These are phyloP conservation scores for Takashimella tepidaria DNA, from an alignment of 1,284 basidiomycete species.

Conservation along the genomic window DNA sequence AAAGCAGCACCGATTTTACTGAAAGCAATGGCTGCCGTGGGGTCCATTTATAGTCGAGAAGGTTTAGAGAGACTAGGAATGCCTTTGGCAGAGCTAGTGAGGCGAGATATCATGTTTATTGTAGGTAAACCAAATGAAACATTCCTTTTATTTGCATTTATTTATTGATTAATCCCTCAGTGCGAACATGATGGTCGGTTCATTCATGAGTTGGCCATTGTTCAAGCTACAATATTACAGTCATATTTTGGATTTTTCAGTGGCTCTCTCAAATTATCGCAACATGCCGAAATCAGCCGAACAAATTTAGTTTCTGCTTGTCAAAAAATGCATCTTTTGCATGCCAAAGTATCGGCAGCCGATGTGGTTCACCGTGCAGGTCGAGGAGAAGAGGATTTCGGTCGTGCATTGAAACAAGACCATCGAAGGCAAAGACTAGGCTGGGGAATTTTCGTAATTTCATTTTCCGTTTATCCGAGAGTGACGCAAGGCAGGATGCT, in stretches of 20 bases:
- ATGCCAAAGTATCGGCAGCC: conserved; percentile 10
- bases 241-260: conserved; percentile 19
- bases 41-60: conserved; percentile 21
- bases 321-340: conserved; percentile 22
- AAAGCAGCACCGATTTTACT: conserved; percentile 17
- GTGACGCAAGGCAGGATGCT: background rate
- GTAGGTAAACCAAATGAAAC: conserved; percentile 7
- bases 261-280: conserved; percentile 19
- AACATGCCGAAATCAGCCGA: conserved; percentile 18
- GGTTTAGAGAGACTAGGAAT: conserved; percentile 12
- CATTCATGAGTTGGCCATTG: conserved; percentile 16
- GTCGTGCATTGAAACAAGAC: conserved; percentile 15
- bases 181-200: conserved; percentile 22
- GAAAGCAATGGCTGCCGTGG: conserved; percentile 20
- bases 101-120: conserved; percentile 19
- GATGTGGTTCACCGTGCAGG: conserved; percentile 5
- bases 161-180: conserved; percentile 8
- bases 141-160: too few relatives aligned
- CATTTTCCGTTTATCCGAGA: too few relatives aligned
- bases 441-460: conserved; percentile 26
- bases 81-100: conserved; percentile 18
- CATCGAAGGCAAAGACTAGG: conserved; percentile 15
- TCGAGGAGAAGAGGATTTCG: conserved; percentile 9
- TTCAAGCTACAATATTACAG: conserved; percentile 18
- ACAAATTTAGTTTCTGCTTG: conserved; percentile 11